Conservation (phyloP, 805 yeast species). For the Lachancea kluyveri region DNA sequence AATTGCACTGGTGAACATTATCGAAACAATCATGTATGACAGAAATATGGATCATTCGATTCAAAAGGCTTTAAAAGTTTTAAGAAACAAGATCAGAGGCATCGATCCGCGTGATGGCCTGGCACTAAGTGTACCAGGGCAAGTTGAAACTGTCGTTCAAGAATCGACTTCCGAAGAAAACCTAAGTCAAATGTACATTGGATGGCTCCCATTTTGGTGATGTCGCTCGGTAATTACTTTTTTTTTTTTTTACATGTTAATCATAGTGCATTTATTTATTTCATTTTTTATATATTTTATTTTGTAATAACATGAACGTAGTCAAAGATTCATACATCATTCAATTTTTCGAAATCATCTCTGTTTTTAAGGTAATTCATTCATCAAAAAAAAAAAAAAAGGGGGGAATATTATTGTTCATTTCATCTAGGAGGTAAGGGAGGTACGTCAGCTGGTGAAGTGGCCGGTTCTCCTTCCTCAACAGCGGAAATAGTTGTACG, state of each 20-base stretch:
- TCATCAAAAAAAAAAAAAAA: no score
- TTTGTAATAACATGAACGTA: no score
- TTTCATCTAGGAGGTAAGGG: no score
- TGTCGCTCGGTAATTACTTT: no score
- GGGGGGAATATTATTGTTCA: no score
- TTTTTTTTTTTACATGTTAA: neutral
- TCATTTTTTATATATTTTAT: no score
- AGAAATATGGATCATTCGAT: slow-evolving; percentile 46
- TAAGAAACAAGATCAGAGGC: slow-evolving; percentile 79
- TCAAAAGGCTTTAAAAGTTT: slow-evolving; percentile 61
- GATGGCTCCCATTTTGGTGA: slow-evolving; percentile 79
- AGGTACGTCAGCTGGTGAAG: no score
- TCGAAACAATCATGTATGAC: slow-evolving; percentile 90
- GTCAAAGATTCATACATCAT: no score
- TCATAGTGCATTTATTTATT: neutral
- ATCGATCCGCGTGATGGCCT: slow-evolving; percentile 74
- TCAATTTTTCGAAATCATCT: no score
- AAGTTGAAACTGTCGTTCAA: slow-evolving; percentile 82
- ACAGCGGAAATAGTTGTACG: no score
- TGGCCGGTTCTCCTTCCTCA: no score
- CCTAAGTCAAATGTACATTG: slow-evolving; percentile 82
- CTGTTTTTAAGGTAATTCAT: no score
- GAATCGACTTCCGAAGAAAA: slow-evolving; percentile 70
- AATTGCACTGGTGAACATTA: slow-evolving; percentile 76
- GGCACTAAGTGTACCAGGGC: slow-evolving; percentile 86